Conservation (phyloP, 345 rosid species). For the Ceriops decandra region DNA sequence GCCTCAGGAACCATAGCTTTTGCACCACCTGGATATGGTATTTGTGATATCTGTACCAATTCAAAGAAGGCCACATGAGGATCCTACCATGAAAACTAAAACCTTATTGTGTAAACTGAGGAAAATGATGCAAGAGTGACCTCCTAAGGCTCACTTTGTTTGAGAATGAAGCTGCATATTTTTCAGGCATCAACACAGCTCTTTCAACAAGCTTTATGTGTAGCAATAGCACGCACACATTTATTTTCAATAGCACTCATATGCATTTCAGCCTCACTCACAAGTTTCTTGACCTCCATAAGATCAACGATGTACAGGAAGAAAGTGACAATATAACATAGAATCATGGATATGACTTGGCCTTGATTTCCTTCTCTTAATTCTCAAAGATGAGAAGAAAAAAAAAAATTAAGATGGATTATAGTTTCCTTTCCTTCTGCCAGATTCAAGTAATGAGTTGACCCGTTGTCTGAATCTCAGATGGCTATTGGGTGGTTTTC, state of each 20-base stretch:
- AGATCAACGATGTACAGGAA: background rate
- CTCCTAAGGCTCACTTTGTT: background rate
- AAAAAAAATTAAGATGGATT: no score
- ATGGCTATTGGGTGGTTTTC: no score
- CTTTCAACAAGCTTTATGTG: background rate
- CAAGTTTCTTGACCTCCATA: background rate
- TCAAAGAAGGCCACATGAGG: slow-evolving; percentile 2
- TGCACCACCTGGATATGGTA: slow-evolving; percentile 71
- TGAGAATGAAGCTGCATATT: background rate
- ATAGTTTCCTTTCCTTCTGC: no score
- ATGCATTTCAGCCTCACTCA: background rate
- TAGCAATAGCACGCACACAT: background rate
- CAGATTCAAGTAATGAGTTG: no score
- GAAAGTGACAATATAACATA: background rate
- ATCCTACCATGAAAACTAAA: background rate
- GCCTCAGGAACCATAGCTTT: slow-evolving; percentile 70
- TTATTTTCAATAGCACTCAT: background rate
- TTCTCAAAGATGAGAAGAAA: no score
- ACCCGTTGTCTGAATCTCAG: no score
- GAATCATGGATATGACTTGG: no score
- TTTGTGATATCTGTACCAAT: slow-evolving; percentile 68
- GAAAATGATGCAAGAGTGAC: background rate
- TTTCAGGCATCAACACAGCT: background rate
- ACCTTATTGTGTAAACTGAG: background rate
- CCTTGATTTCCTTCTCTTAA: no score